Percentiles rank a stretch among this genome's conserved stretches.
Conservation (phyloP, 371 early-diverging fungal genomes). For the Lichtheimia ramosa region DNA sequence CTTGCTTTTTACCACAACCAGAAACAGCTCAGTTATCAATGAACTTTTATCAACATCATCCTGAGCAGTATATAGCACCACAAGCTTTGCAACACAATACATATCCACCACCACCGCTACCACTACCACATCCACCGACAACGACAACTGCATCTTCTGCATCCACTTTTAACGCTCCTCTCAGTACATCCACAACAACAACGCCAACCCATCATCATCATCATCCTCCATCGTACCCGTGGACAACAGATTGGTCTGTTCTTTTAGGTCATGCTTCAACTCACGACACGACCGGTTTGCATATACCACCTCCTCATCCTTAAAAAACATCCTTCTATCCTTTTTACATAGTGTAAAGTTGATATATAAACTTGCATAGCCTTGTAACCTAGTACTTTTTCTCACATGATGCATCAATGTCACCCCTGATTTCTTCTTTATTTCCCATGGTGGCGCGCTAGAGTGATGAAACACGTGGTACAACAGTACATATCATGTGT, state of each 20-base stretch:
- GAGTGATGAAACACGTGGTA: too few relatives aligned
- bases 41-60: conserved; percentile 9
- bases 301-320: conserved; percentile 4
- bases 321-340: not conserved
- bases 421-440: too few relatives aligned
- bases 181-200: not conserved
- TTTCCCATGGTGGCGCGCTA: too few relatives aligned
- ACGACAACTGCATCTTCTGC: not conserved
- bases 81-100: not conserved
- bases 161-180: not conserved
- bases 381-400: too few relatives aligned
- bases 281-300: conserved; percentile 4
- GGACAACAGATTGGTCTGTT: conserved; percentile 7
- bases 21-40: conserved; percentile 15
- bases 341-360: too few relatives aligned
- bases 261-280: conserved; percentile 1
- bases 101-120: not conserved
- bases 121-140: not conserved
- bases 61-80: not conserved
- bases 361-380: too few relatives aligned
- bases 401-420: too few relatives aligned
- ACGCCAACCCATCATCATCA: not conserved
- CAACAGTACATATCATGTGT: too few relatives aligned
- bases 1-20: conserved; percentile 15
- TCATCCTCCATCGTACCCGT: not conserved